phyloP scores from a whole-genome alignment of 2,329 filamentous ascomycete genomes.

The Eurotiales sp. region DNA sequence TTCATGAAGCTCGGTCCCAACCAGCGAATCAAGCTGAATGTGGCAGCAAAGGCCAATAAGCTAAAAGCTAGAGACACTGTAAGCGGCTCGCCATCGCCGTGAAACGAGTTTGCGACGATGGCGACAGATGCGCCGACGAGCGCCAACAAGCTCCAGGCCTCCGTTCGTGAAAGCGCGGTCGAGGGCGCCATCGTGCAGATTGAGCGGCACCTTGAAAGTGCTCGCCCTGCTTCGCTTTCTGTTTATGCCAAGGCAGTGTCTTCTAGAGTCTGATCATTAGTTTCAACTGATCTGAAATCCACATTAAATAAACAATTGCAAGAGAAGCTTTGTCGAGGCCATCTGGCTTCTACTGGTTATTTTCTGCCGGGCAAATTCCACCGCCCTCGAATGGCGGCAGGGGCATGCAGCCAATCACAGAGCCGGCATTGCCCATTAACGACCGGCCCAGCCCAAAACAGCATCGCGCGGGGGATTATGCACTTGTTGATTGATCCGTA shows the following conservation, averaged over 20 bases:
- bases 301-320: too few relatives aligned
- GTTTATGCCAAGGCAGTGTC: background rate
- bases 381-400: constrained; percentile 21
- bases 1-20: constrained; percentile 84
- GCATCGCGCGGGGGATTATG: constrained; percentile 6
- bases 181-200: constrained; percentile 29
- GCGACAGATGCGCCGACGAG: constrained; percentile 67
- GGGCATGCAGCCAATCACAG: constrained; percentile 1
- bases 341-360: constrained; percentile 28
- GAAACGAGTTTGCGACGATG: constrained; percentile 73
- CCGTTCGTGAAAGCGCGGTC: constrained; percentile 47
- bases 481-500: too few relatives aligned
- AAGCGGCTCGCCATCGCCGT: constrained; percentile 81
- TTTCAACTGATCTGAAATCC: background rate
- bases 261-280: background rate
- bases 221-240: background rate
- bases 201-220: background rate
- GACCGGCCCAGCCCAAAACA: constrained; percentile 3
- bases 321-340: too few relatives aligned
- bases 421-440: constrained; percentile 9
- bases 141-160: constrained; percentile 57
- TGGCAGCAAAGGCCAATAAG: constrained; percentile 73
- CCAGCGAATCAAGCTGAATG: constrained; percentile 88
- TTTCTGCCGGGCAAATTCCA: constrained; percentile 18
- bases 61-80: constrained; percentile 85